These are phyloP conservation scores for Syzygium jambos DNA, from an alignment of 345 rosid species.

Conservation along the genomic window DNA sequence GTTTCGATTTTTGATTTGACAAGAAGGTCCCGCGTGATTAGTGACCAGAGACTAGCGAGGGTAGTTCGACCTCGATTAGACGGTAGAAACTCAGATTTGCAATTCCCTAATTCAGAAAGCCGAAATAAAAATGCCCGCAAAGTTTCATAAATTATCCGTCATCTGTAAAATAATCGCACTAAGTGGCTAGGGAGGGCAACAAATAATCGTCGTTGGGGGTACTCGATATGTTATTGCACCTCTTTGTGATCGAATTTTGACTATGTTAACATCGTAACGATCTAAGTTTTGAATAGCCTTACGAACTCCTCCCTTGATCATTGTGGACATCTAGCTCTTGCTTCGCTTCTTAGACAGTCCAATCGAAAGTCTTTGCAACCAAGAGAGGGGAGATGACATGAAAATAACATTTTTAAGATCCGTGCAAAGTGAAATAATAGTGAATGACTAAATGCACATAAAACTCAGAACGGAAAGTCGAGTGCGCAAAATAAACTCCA, in stretches of 20 bases:
- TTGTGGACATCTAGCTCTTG: too few species aligned
- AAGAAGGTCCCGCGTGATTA: not conserved
- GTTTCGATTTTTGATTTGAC: not conserved
- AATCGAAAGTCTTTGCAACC: too few species aligned
- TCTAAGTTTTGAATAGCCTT: too few species aligned
- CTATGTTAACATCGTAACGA: not conserved
- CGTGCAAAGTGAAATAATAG: too few species aligned
- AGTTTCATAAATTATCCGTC: not conserved
- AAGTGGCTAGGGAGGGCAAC: not conserved
- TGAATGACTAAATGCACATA: not conserved
- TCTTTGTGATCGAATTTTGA: not conserved
- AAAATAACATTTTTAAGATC: too few species aligned
- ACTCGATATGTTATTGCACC: not conserved
- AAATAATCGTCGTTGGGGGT: not conserved
- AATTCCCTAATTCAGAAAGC: not conserved
- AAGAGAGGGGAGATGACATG: too few species aligned
- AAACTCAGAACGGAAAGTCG: not conserved
- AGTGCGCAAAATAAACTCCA: not conserved
- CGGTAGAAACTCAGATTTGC: not conserved
- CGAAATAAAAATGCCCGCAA: not conserved
- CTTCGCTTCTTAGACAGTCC: too few species aligned
- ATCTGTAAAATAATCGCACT: not conserved
- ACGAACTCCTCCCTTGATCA: too few species aligned
- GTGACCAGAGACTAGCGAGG: not conserved
- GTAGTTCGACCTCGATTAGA: not conserved